Conservation (phyloP, 1,139 yeast species). For the Taphrina wiesneri region DNA sequence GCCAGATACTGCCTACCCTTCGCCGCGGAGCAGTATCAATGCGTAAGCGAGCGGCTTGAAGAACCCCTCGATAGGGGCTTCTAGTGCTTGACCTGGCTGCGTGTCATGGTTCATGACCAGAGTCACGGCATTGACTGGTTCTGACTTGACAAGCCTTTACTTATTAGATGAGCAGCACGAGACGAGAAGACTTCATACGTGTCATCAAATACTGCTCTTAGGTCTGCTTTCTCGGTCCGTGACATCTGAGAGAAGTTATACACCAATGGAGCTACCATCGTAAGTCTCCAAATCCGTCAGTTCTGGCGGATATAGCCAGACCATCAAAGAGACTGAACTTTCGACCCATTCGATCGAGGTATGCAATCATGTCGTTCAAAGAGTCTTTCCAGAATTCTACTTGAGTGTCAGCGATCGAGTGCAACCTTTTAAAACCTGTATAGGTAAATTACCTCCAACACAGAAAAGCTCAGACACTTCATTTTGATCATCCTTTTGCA, state of each 20-base stretch:
- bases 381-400: conserved; percentile 38
- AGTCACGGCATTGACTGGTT: conserved; percentile 39
- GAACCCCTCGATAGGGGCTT: conserved; percentile 39
- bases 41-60: conserved; percentile 40
- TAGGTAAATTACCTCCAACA: conserved; percentile 37
- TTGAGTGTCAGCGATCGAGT: neutral
- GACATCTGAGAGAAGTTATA: conserved; percentile 39
- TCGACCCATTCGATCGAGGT: conserved; percentile 39
- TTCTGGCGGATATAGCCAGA: neutral
- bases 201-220: conserved; percentile 38
- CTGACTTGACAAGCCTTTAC: conserved; percentile 35
- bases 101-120: conserved; percentile 40
- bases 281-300: neutral
- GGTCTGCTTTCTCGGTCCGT: conserved; percentile 35
- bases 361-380: conserved; percentile 37
- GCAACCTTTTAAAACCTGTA: too few relatives aligned
- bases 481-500: conserved; percentile 30
- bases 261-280: conserved; percentile 37
- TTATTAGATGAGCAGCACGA: neutral
- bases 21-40: conserved; percentile 38
- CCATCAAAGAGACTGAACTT: conserved; percentile 38
- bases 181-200: conserved; percentile 27
- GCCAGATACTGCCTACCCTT: conserved; percentile 30
- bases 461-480: conserved; percentile 38
- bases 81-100: conserved; percentile 40